phyloP scores from a whole-genome alignment of 768 basidiomycete species.

The Calvatia gigantea region DNA sequence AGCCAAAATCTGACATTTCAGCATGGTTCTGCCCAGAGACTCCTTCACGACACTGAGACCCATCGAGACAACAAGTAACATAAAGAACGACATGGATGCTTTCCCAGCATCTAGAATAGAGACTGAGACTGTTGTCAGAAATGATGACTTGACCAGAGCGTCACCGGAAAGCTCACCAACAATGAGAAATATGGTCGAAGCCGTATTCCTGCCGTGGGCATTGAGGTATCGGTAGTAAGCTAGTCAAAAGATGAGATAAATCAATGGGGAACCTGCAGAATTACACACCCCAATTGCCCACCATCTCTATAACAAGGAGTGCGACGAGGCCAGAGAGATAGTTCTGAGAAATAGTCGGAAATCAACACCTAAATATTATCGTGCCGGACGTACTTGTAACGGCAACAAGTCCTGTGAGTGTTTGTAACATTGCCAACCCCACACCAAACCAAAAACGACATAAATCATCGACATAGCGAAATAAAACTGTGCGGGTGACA shows the following conservation, averaged over 20 bases:
- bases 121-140: slow-evolving; percentile 41
- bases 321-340: slow-evolving; percentile 88
- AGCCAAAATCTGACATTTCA: slow-evolving; percentile 77
- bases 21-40: slow-evolving; percentile 80
- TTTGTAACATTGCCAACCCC: slow-evolving; percentile 83
- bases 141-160: neutral
- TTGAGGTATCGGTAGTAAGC: slow-evolving; percentile 96
- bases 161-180: slow-evolving; percentile 55
- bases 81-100: slow-evolving; percentile 93
- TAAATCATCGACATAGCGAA: slow-evolving; percentile 83
- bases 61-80: slow-evolving; percentile 88
- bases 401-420: slow-evolving; percentile 83
- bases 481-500: slow-evolving; percentile 63
- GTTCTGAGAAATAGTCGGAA: slow-evolving; percentile 44
- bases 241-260: slow-evolving; percentile 23
- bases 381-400: slow-evolving; percentile 61
- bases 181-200: slow-evolving; percentile 88
- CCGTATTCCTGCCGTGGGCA: slow-evolving; percentile 68
- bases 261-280: neutral
- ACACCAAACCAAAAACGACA: slow-evolving; percentile 56
- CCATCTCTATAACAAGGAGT: slow-evolving; percentile 90
- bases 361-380: neutral
- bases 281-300: slow-evolving; percentile 78
- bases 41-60: slow-evolving; percentile 92
- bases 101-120: slow-evolving; percentile 94